Conservation (phyloP, 176 grass and related monocot species). For the Pontederia crassipes region DNA sequence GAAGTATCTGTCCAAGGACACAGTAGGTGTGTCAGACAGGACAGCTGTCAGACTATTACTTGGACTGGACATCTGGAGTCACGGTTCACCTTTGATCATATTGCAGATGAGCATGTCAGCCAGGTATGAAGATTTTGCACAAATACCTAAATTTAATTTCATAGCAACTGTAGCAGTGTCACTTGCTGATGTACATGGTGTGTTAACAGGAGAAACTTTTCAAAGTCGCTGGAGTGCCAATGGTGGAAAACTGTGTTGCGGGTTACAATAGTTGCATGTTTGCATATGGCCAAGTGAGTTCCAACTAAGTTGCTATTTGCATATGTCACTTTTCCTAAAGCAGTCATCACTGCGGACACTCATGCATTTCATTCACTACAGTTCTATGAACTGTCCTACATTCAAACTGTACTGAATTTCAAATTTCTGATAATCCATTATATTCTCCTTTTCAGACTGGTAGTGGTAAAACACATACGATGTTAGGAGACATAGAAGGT, state of each 20-base stretch:
- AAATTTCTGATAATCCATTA: not conserved
- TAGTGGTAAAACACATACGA: conserved; percentile 95
- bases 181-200: conserved; percentile 1
- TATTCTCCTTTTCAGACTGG: conserved; percentile 52
- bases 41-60: conserved; percentile 64
- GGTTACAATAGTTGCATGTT: conserved; percentile 99
- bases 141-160: not conserved
- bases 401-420: conserved; percentile 1
- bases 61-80: conserved; percentile 86
- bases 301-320: not conserved
- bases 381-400: too few species aligned
- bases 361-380: too few species aligned
- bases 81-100: conserved; percentile 87
- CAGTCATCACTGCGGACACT: not conserved
- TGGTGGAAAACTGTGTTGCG: conserved; percentile 92
- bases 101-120: conserved; percentile 83
- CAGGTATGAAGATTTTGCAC: conserved; percentile 39
- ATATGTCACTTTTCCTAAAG: not conserved
- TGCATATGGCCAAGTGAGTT: conserved; percentile 87
- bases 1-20: conserved; percentile 79
- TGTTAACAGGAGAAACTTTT: conserved; percentile 67
- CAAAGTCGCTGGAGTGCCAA: conserved; percentile 81
- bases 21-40: conserved; percentile 62
- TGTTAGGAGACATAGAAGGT: conserved; percentile 94
- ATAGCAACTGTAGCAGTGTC: not conserved